These are phyloP conservation scores for Rhodosporidiobolus odoratus DNA, from an alignment of 768 basidiomycete genomes.

Conservation along the genomic window DNA sequence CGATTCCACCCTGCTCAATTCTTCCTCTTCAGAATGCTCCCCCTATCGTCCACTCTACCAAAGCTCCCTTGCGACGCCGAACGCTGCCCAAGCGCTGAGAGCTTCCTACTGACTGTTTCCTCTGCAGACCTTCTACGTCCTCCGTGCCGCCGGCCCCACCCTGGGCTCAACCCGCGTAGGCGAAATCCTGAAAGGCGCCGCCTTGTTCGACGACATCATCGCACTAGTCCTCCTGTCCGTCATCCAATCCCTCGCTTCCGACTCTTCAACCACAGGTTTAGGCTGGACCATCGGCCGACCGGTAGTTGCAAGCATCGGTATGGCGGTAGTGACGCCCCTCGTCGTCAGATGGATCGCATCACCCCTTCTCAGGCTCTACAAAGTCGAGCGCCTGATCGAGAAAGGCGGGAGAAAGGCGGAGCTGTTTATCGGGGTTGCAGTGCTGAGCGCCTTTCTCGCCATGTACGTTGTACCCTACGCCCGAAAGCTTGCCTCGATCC, in stretches of 20 bases:
- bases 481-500: not conserved
- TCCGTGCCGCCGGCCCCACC: slow-evolving; percentile 46
- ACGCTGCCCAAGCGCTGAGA: no score
- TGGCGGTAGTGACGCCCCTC: slow-evolving; percentile 51
- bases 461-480: slow-evolving; percentile 8
- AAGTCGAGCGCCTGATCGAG: not conserved
- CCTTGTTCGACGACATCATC: slow-evolving; percentile 62
- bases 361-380: slow-evolving; percentile 35
- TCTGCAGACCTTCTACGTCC: slow-evolving; percentile 54
- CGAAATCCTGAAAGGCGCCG: slow-evolving; percentile 58
- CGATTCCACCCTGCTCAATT: not conserved
- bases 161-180: slow-evolving; percentile 55
- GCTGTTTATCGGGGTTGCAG: slow-evolving; percentile 14
- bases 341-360: slow-evolving; percentile 44
- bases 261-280: not conserved
- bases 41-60: not conserved
- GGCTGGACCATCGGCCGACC: slow-evolving; percentile 54
- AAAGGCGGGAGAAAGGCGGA: not conserved
- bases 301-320: slow-evolving; percentile 56
- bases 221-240: slow-evolving; percentile 60
- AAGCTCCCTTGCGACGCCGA: not conserved
- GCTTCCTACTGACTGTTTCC: not conserved
- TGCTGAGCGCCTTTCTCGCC: slow-evolving; percentile 25
- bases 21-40: not conserved
- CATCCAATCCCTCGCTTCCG: slow-evolving; percentile 44